phyloP scores from a whole-genome alignment of 139 green algal genomes.

The Coelastrella sp. region DNA sequence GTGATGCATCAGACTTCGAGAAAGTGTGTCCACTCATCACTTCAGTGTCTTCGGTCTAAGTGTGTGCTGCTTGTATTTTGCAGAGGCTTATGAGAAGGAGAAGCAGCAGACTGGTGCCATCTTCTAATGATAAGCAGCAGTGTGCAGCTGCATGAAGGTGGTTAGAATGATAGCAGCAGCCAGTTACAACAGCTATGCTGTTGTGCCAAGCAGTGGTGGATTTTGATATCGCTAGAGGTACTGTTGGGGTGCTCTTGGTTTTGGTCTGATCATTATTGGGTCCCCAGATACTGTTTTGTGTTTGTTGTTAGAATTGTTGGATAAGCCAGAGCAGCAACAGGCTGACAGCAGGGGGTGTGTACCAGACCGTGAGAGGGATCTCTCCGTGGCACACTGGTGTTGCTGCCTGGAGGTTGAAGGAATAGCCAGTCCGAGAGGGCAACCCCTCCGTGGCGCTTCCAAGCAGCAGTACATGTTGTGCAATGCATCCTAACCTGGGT shows the following conservation, averaged over 20 bases:
- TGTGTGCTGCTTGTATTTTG: neutral
- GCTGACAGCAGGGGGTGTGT: neutral
- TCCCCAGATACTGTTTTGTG: no score
- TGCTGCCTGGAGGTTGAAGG: neutral
- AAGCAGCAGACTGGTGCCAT: conserved; percentile 64
- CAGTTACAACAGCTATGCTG: neutral
- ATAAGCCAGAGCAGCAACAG: neutral
- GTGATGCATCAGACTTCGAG: no score
- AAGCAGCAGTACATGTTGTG: neutral
- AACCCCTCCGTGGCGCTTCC: neutral
- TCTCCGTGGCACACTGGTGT: conserved; percentile 6
- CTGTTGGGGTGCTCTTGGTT: neutral
- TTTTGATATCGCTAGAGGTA: no score
- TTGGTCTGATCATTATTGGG: no score
- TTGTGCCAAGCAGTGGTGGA: neutral
- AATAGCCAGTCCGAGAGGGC: neutral
- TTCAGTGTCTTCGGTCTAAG: neutral
- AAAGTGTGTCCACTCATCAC: neutral
- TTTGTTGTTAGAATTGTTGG: no score
- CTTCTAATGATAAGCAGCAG: conserved; percentile 52
- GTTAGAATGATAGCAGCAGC: no score
- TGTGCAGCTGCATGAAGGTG: neutral
- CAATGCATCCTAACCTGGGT: neutral
- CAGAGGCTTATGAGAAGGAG: conserved; percentile 91
- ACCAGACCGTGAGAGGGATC: conserved; percentile 14